Base-by-base conservation (phyloP, 2,329 filamentous ascomycete genomes). In the Hymenotorrendiella dingleyae region DNA sequence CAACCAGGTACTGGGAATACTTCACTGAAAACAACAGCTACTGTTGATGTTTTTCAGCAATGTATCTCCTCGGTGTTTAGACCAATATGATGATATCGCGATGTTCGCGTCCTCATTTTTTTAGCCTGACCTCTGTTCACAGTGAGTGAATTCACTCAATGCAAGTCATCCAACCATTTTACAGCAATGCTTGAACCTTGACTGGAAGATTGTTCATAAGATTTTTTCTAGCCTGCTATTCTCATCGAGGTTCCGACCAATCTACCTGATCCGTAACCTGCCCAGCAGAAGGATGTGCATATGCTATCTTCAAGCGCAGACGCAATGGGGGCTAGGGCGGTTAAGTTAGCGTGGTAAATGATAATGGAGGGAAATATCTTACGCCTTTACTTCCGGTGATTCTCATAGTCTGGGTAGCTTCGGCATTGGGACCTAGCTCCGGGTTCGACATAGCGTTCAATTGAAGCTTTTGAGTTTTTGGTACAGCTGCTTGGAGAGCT, bases 401-500 rank as follows among this genome's bases (percentile, higher is more conserved):
- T 60, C 87, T 84, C 87, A 98, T 94, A 58, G 82, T 75, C 67
- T 97, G 93, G 47, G 84, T 89, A 12, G 89, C 91, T 61, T 95
- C 89, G 30, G 83, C 78, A 11, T 87, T 87, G 6, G 82, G 79
- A 10, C 72, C 78, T 32, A 98, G 62, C 23, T 94, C 86, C 4
- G 82, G 69, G 52, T 79, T 86, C 53, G 87, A 94, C 53, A 98
- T 95, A 45, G 84, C 87, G 62, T 94, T 84, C 52, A 98, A 69
- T 62, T 96, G 89, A 57, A 98, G 68, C 63, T 93, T 95, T 67
- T 98, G 93, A 33, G 86, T 88, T 68, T 97, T 98, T 7, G 93
- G 93, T 41, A 98, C 93, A 1, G 93, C 93, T 32, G 91, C 93
- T 64, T 98, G 93, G 52, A 98, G 65, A 20, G 86, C 87, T 22